phyloP scores from a whole-genome alignment of 352 stramenopile species.

The Pythium folliculosum region DNA sequence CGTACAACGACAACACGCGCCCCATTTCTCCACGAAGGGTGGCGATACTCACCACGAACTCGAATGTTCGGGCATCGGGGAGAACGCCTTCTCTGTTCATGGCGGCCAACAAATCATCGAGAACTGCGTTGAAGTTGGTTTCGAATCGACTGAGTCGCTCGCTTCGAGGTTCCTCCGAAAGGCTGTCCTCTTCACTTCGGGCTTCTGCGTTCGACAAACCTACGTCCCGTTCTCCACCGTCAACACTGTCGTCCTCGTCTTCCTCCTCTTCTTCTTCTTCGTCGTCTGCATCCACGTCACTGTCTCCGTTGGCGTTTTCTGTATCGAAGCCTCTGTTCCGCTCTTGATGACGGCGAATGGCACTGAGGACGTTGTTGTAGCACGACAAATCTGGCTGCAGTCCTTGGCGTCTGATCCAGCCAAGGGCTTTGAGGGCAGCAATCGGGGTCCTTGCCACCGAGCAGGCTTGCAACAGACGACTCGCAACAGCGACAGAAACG shows the following conservation, averaged over 20 bases:
- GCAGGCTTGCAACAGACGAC: slow-evolving; percentile 62
- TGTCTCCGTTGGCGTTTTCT: background rate
- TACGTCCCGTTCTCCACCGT: background rate
- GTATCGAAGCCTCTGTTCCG: background rate
- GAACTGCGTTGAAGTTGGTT: slow-evolving; percentile 9
- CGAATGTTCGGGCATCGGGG: slow-evolving; percentile 15
- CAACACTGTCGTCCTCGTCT: slow-evolving; percentile 14
- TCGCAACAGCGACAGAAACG: slow-evolving; percentile 47
- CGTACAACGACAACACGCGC: slow-evolving; percentile 18
- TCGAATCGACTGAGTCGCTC: slow-evolving; percentile 14
- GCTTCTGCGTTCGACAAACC: background rate
- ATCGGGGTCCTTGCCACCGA: slow-evolving; percentile 38
- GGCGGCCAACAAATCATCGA: slow-evolving; percentile 17
- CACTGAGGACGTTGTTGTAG: slow-evolving; percentile 62
- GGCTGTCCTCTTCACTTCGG: background rate
- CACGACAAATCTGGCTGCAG: slow-evolving; percentile 43
- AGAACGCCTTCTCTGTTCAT: slow-evolving; percentile 10
- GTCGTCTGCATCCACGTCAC: background rate
- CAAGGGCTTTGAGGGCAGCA: slow-evolving; percentile 44
- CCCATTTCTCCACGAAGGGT: slow-evolving; percentile 13
- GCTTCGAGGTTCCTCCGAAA: background rate
- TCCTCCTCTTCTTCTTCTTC: slow-evolving; percentile 21
- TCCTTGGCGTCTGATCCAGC: slow-evolving; percentile 37
- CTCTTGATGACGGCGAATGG: slow-evolving; percentile 31
- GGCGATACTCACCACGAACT: slow-evolving; percentile 8